A percentile compares a stretch with the other conserved stretches of the same genome.
phyloP scores from a whole-genome alignment of 1,139 yeast genomes.

The Hyphopichia burtonii region DNA sequence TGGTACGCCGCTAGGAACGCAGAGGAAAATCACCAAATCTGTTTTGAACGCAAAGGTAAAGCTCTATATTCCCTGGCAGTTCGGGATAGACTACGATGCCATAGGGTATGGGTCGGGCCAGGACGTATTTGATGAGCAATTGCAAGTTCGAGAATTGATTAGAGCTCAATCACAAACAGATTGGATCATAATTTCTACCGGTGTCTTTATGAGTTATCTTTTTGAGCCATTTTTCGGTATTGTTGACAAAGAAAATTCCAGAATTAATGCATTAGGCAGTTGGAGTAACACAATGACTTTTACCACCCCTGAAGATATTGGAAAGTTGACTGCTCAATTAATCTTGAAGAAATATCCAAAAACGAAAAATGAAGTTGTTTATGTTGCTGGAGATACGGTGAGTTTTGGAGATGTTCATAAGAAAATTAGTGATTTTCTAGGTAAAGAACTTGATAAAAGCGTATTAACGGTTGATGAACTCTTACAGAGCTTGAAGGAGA shows the following conservation, averaged over 20 bases:
- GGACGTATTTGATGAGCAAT: constrained; percentile 2
- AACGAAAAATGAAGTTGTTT: not conserved
- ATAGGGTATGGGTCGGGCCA: constrained; percentile 1
- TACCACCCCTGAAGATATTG: constrained; percentile 1
- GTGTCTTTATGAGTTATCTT: constrained; percentile 1
- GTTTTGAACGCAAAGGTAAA: not conserved
- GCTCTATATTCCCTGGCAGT: constrained; percentile 1
- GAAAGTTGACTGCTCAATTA: not conserved
- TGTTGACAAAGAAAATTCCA: not conserved
- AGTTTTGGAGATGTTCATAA: not conserved
- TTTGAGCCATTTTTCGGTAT: constrained; percentile 1
- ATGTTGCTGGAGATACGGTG: not conserved
- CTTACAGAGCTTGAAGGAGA: not conserved
- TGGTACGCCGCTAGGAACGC: not conserved
- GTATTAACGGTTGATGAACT: not conserved
- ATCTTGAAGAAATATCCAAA: not conserved
- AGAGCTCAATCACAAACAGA: not conserved
- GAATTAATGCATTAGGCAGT: not conserved
- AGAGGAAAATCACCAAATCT: not conserved
- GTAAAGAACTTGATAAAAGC: not conserved
- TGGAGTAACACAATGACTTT: not conserved
- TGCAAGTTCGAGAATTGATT: not conserved
- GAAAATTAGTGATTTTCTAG: not conserved
- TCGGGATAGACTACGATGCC: not conserved
- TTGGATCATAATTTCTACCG: constrained; percentile 1